Evolutionary conservation across 2,329 filamentous ascomycete genomes (phyloP).

Genomic region (Curvularia hawaiiensis): DNA sequence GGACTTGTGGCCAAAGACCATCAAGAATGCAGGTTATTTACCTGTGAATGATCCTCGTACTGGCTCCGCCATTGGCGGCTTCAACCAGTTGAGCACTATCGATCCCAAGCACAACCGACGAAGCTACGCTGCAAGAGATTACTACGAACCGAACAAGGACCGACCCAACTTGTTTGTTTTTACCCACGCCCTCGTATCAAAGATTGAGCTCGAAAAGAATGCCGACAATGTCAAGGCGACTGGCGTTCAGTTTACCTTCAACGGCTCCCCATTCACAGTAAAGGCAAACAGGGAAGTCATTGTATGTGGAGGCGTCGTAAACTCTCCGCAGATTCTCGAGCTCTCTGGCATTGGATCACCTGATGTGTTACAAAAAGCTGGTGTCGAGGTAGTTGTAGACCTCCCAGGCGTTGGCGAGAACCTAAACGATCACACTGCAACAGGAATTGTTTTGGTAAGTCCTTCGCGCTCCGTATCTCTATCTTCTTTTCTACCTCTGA

Average conservation of each 20-base stretch:
- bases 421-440: slow-evolving; percentile 43
- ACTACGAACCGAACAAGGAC: slow-evolving; percentile 42
- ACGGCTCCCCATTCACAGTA: slow-evolving; percentile 39
- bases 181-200: slow-evolving; percentile 53
- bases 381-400: slow-evolving; percentile 37
- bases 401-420: slow-evolving; percentile 43
- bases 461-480: not conserved
- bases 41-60: slow-evolving; percentile 32
- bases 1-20: slow-evolving; percentile 36
- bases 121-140: slow-evolving; percentile 47
- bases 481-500: no score
- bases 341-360: slow-evolving; percentile 39
- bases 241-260: slow-evolving; percentile 45
- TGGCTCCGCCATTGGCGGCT: slow-evolving; percentile 38
- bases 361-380: slow-evolving; percentile 32
- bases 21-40: slow-evolving; percentile 32
- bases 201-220: slow-evolving; percentile 54
- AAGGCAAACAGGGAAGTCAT: slow-evolving; percentile 41
- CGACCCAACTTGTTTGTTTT: slow-evolving; percentile 56
- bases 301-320: slow-evolving; percentile 33
- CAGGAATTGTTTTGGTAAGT: slow-evolving; percentile 21
- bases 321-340: slow-evolving; percentile 41
- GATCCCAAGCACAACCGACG: slow-evolving; percentile 31
- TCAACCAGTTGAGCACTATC: slow-evolving; percentile 38
- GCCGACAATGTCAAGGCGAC: slow-evolving; percentile 49